Evolutionary conservation across 2,329 filamentous ascomycete genomes (phyloP).

Genomic region (Trichophyton schoenleinii): DNA sequence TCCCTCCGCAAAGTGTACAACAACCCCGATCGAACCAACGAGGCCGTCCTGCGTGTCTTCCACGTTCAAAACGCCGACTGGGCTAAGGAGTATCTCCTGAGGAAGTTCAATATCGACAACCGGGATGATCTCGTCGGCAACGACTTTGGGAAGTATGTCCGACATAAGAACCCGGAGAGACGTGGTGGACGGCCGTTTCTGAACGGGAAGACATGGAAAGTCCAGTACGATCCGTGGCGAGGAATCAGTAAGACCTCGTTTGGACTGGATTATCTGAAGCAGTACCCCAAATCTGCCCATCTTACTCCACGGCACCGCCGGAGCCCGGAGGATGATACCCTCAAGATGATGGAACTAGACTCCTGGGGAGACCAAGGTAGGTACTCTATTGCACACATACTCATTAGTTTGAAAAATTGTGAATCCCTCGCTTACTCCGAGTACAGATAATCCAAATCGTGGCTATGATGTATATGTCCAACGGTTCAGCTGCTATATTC

Average conservation of each 20-base stretch:
- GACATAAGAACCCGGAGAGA: constrained; percentile 35
- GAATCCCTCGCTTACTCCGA: background rate
- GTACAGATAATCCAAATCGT: constrained; percentile 30
- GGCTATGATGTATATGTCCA: constrained; percentile 41
- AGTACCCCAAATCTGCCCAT: constrained; percentile 21
- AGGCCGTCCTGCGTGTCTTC: constrained; percentile 24
- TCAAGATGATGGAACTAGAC: constrained; percentile 41
- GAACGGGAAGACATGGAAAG: constrained; percentile 39
- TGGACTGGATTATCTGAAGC: constrained; percentile 41
- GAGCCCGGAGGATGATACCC: constrained; percentile 17
- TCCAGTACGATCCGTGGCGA: constrained; percentile 40
- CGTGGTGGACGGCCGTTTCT: constrained; percentile 41
- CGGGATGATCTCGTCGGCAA: constrained; percentile 37
- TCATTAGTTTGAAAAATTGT: background rate
- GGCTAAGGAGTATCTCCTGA: constrained; percentile 38
- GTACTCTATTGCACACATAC: background rate
- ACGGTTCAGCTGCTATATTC: constrained; percentile 39
- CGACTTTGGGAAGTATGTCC: constrained; percentile 39
- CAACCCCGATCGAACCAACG: constrained; percentile 16
- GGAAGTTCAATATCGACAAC: constrained; percentile 42
- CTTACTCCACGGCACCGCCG: constrained; percentile 9
- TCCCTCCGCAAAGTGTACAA: constrained; percentile 35
- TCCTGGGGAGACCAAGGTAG: constrained; percentile 32
- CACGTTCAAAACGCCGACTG: constrained; percentile 44
- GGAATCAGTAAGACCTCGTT: constrained; percentile 39